Conservation (phyloP, 2,329 filamentous ascomycete species). For the Xylariaceae sp. region DNA sequence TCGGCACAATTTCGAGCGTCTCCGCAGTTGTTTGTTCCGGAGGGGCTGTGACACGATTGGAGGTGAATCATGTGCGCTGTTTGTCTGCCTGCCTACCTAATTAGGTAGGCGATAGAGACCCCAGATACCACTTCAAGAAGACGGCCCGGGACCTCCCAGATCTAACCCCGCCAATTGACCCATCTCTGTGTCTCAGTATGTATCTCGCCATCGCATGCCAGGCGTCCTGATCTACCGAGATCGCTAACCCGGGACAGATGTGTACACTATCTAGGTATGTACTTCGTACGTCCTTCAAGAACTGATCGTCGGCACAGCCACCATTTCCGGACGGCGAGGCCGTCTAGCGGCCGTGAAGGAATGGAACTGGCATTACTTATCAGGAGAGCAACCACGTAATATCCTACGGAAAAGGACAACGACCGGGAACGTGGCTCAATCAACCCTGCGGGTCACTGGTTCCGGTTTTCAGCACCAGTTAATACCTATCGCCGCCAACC, state of each 20-base stretch:
- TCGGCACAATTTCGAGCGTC: conserved; percentile 4
- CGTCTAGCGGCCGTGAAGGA: neutral
- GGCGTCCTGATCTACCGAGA: conserved; percentile 17
- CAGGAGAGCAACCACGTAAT: conserved; percentile 11
- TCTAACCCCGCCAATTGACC: conserved; percentile 2
- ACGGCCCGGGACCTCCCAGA: neutral
- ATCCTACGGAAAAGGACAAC: conserved; percentile 5
- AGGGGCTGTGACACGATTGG: conserved; percentile 12
- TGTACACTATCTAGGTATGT: too few species aligned
- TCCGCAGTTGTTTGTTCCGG: conserved; percentile 13
- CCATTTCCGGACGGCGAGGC: neutral
- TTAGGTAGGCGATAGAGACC: conserved; percentile 9
- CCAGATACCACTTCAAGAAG: neutral
- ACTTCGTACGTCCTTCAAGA: neutral
- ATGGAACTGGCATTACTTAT: neutral
- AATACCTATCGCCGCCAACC: conserved; percentile 14
- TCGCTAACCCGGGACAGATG: conserved; percentile 7
- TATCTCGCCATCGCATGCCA: conserved; percentile 1
- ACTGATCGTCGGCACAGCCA: neutral
- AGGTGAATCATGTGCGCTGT: conserved; percentile 14
- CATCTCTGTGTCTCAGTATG: neutral
- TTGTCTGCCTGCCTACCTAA: conserved; percentile 19
- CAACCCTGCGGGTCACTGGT: conserved; percentile 22
- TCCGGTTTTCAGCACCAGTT: conserved; percentile 22
- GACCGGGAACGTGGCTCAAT: conserved; percentile 13